Evolutionary conservation across 108 stramenopile species (phyloP).

Genomic region (Mediolabrus comicus): DNA sequence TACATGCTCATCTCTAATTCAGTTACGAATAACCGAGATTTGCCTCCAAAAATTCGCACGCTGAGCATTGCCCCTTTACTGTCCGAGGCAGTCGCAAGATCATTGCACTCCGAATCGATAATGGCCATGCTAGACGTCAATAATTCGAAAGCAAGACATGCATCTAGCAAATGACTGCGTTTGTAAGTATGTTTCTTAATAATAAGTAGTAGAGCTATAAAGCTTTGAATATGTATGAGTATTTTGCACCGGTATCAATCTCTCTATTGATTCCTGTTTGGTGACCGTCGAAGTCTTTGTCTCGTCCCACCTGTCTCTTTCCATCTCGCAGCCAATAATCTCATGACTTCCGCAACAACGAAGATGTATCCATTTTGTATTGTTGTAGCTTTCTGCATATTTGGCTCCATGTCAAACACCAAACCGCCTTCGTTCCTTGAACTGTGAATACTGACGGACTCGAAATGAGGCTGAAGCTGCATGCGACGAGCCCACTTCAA

Average conservation of each 20-base stretch:
- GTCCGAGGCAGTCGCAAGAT: conserved; percentile 84
- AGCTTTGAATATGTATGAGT: no score
- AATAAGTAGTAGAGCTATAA: no score
- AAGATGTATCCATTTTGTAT: conserved; percentile 15
- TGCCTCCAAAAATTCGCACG: conserved; percentile 75
- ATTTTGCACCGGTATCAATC: no score
- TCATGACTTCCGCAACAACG: conserved; percentile 40
- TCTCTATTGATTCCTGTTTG: not conserved
- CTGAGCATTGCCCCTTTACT: conserved; percentile 87
- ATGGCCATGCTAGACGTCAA: conserved; percentile 72
- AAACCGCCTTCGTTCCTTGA: not conserved
- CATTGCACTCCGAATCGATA: conserved; percentile 76
- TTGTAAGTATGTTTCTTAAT: no score
- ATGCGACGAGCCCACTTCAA: conserved; percentile 38
- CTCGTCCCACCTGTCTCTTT: conserved; percentile 1
- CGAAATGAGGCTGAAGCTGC: conserved; percentile 19
- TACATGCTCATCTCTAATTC: conserved; percentile 86
- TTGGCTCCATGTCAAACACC: conserved; percentile 22
- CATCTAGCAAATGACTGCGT: not conserved
- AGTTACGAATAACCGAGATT: conserved; percentile 39
- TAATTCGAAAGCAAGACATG: not conserved
- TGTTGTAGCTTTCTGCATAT: not conserved
- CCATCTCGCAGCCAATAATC: conserved; percentile 38
- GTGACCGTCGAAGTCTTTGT: not conserved
- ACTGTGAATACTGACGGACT: not conserved